Evolutionary conservation across 495 filamentous ascomycete genomes (phyloP), one percentile per base, ranked within the genome.

Genomic region (Cercophora samala): DNA sequence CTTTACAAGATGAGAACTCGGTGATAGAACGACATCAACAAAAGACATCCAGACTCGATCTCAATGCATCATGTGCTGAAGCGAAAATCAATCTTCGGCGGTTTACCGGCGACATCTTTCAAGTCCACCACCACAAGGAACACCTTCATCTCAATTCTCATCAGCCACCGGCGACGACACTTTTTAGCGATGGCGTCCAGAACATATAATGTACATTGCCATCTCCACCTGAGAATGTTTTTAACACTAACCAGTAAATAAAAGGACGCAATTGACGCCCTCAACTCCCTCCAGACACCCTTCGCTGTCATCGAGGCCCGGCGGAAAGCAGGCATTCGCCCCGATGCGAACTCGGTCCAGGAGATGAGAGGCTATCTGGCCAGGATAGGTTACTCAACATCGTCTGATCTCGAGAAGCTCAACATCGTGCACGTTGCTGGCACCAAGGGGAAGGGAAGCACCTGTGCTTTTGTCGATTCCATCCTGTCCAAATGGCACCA

Each of bases 361-460:
- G 89, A 96, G 76, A 94, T 93, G 83, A 81, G 88, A 64, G 86
- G 88, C 69, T 95, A 91, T 85, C 85, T 91, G 68, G 77, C 80
- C 58, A 87, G 87, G 72, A 87, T 94, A 74, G 92, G 93, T 65
- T 94, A 96, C 66, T 64, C 79, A 4, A 25, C 58, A 25, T 85
- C 89, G n/a, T 83, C 81, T 23, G 93, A 97, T 74, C 85, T 97
- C 64, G 84, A 91, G 68, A 80, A 80, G 3, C 79, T 97, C 46
- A 93, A 93, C 69, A 81, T 87, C 32, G 79, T 96, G 15, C 93
- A 97, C 73, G 88, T 97, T 22, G 90, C 93, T 15, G 93, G 93
- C 52, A 97, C 93, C 15, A 97, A 97, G 80, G 93, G 93, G 66
- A 97, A 97, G 79, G 93, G 93, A 51, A 89, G 87, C 64, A 91